Base-by-base conservation (phyloP, 768 basidiomycete genomes). In the Lyophyllum shimeji region DNA sequence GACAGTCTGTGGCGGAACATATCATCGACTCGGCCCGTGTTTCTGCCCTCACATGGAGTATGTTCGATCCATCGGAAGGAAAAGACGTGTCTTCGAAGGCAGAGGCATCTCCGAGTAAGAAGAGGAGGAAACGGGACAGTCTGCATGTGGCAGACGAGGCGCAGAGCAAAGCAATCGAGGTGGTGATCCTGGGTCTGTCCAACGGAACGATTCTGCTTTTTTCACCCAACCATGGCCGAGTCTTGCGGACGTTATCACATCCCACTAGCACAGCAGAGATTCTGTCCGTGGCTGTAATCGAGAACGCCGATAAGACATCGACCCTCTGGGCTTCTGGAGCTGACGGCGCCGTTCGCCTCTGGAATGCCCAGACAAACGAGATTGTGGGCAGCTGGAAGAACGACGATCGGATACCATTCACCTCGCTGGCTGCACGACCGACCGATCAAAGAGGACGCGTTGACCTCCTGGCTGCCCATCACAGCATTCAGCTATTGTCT, bases 181-280 rank as follows among this genome's bases (percentile, higher is more conserved):
- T 82, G 1, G 74, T 88, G 25, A 69, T 82, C 18, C 67, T 89
- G 42, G 87, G 86, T 20, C 74, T 88, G 45, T 80, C 84, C 6
- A 76, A 85, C 63, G 87, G 87, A 21, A 69, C 77, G n/a, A 61
- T 86, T 15, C 59, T 77, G 3, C 71, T 87, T 54, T 89, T 86
- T 67, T 87, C 87, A 13, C 84, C 85, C 0, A 74, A 75, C 1
- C 84, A 85, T 64, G 82, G 79, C 46, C 76, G 80, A 52, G 69
- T 86, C 39, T 54, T 86, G 20, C 76, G 77, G 33, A 84, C 80
- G 0, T 67, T 88, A 45, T 79, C 82, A 7, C 80, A 84, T 60
- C 70, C 83, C 9, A 74, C 81, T 9, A 84, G 81, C 62, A 76
- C 78, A 5, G 71, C 83, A 50, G 65, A 82, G 29, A 75, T 89